Evolutionary conservation across 176 grass and related monocot genomes (phyloP), one percentile per base, ranked within the genome.

Genomic region (Saccharum officinarum): DNA sequence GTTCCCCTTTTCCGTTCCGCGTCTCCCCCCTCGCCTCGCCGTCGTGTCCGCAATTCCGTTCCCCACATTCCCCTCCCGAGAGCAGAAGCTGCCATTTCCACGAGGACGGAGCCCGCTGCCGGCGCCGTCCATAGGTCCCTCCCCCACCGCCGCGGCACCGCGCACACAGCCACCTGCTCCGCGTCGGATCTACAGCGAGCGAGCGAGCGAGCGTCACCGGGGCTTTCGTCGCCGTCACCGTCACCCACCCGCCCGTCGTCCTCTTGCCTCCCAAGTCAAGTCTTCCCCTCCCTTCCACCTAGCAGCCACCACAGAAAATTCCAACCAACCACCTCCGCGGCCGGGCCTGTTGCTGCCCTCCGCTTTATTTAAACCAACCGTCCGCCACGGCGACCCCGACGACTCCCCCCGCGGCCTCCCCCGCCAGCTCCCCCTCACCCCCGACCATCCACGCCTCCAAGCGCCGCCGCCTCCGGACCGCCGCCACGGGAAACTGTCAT

Each of bases 381-480:
- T 38, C 37, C 46, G 55, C 74, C 37, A 76, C 81, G 81, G 82
- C 85, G 82, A 90, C 75, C 61, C 85, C 80, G 69, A 92, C 78
- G 83, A 95, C 91, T 89, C 73, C 83, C 63, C 63, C 93, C 3
- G 82, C 80, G 10, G 42, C 71, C 0, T 44, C 75, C 18, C 22
- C 81, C 15, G 20, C 64, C 77, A 4, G 28, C 67, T 54, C 49
- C 59, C 77, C 39, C 0, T 76, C 82, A 0, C 79, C 34, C 10
- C 36, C 63, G 41, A 40, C 85, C n/a, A 40, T 61, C 36, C 36
- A 20, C 22, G 77, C 47, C 41, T 68, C 74, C 41, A 89, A 90
- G 74, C 84, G 84, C 79, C 80, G 68, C 68, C 87, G 88, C 82
- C 57, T 14, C 44, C 13, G 8, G 39, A 40, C 64, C 84, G 80